phyloP scores from a whole-genome alignment of 495 filamentous ascomycete genomes.

The Penicillium coprophilum region DNA sequence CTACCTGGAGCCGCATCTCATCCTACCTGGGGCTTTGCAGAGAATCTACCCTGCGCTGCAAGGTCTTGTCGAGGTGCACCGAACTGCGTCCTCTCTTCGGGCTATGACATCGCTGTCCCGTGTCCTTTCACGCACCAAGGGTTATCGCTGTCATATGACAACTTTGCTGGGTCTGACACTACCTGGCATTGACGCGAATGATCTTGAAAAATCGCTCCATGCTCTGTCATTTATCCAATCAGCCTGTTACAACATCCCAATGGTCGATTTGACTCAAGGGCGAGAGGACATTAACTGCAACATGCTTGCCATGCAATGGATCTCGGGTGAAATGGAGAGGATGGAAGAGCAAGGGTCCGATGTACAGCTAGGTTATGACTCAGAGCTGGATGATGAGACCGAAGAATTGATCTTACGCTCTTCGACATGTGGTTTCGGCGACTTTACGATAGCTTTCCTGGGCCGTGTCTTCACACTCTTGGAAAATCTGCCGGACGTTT shows the following conservation, averaged over 20 bases:
- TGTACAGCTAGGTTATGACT: slow-evolving; percentile 79
- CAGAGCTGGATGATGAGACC: slow-evolving; percentile 77
- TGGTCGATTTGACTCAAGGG: slow-evolving; percentile 75
- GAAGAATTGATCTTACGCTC: slow-evolving; percentile 93
- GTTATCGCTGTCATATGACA: slow-evolving; percentile 92
- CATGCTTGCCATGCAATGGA: slow-evolving; percentile 87
- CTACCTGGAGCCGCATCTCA: slow-evolving; percentile 87
- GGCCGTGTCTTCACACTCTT: slow-evolving; percentile 93
- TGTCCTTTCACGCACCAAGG: slow-evolving; percentile 86
- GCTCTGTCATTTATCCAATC: slow-evolving; percentile 93
- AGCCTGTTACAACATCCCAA: slow-evolving; percentile 91
- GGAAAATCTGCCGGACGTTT: slow-evolving; percentile 91
- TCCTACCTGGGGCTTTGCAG: slow-evolving; percentile 90
- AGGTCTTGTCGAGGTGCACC: slow-evolving; percentile 94
- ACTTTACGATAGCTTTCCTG: slow-evolving; percentile 86
- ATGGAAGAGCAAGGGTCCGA: slow-evolving; percentile 87
- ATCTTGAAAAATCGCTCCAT: slow-evolving; percentile 93
- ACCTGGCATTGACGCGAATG: slow-evolving; percentile 96
- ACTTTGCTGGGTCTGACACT: slow-evolving; percentile 86
- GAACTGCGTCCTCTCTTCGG: slow-evolving; percentile 90
- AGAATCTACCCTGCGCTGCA: slow-evolving; percentile 96
- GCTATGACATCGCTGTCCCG: slow-evolving; percentile 85
- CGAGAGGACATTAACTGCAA: slow-evolving; percentile 67
- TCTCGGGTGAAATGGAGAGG: slow-evolving; percentile 85
- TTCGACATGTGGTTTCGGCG: slow-evolving; percentile 88